Percentiles rank a stretch among this genome's conserved stretches.
Conservation (phyloP, 768 basidiomycete genomes). For the Gymnopilus dilepis region DNA sequence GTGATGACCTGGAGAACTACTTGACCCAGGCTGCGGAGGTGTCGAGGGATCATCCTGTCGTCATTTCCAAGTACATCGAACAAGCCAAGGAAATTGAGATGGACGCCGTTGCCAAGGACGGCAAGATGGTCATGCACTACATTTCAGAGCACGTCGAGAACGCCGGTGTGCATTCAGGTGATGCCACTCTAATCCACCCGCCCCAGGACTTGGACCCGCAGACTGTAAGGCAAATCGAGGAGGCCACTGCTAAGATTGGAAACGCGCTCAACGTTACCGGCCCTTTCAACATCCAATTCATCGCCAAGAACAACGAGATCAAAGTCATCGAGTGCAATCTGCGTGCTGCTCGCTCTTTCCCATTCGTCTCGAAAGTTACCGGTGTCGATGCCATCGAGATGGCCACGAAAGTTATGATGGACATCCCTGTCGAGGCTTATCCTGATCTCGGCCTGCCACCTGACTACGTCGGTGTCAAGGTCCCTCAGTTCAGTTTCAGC, state of each 20-base stretch:
- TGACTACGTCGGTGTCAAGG: constrained; percentile 98
- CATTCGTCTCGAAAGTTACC: constrained; percentile 98
- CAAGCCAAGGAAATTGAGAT: constrained; percentile 99
- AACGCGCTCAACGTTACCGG: constrained; percentile 98
- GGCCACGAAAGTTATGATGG: constrained; percentile 99
- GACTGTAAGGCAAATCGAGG: constrained; percentile 94
- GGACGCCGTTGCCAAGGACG: constrained; percentile 97
- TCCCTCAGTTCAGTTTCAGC: constrained; percentile 99
- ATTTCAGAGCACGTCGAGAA: constrained; percentile 99
- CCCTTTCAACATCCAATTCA: constrained; percentile 99
- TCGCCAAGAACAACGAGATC: constrained; percentile 99
- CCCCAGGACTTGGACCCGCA: constrained; percentile 98
- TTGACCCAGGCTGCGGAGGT: constrained; percentile 95
- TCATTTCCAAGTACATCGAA: constrained; percentile 99
- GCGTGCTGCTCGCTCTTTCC: constrained; percentile 96
- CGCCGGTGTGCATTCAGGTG: constrained; percentile 98
- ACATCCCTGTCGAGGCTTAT: constrained; percentile 86
- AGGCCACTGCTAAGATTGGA: constrained; percentile 97
- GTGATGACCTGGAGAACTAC: constrained; percentile 89
- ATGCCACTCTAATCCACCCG: constrained; percentile 96
- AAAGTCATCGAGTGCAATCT: constrained; percentile 99
- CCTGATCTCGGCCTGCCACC: constrained; percentile 85
- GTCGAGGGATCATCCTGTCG: constrained; percentile 88
- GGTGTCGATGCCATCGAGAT: constrained; percentile 98
- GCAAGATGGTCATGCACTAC: constrained; percentile 99